Conservation (phyloP, 192 early-diverging fungal species). For the Backusella westeae region DNA sequence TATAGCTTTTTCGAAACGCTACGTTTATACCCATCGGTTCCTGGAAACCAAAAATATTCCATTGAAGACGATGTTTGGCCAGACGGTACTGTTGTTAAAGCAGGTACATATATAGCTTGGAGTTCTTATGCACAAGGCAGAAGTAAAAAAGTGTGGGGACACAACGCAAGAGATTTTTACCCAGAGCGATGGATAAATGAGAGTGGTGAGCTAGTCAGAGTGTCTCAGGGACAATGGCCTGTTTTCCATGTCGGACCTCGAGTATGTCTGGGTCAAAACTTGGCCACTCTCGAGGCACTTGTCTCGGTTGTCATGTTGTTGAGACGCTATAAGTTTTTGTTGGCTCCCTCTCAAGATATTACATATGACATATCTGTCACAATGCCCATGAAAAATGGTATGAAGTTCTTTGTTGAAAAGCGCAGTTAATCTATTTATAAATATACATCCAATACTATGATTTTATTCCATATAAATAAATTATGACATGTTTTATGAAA, state of each 20-base stretch:
- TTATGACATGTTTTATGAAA: too few species aligned
- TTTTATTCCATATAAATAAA: too few species aligned
- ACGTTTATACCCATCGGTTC: conserved; percentile 69
- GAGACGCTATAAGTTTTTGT: conserved; percentile 36
- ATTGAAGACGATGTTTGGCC: conserved; percentile 58
- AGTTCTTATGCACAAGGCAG: conserved; percentile 52
- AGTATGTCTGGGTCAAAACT: conserved; percentile 35
- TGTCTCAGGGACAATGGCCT: conserved; percentile 45
- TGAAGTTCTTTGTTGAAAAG: conserved; percentile 28
- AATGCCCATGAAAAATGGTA: conserved; percentile 33
- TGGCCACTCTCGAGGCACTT: conserved; percentile 44
- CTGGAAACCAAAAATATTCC: conserved; percentile 51
- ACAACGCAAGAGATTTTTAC: conserved; percentile 55
- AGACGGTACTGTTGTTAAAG: conserved; percentile 50
- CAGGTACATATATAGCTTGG: conserved; percentile 51
- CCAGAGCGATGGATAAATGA: conserved; percentile 65
- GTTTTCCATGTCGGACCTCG: conserved; percentile 60
- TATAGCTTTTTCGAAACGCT: conserved; percentile 50
- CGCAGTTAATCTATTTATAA: conserved; percentile 4
- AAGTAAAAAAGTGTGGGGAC: conserved; percentile 56
- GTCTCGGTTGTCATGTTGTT: conserved; percentile 36
- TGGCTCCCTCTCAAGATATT: conserved; percentile 31
- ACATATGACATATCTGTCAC: conserved; percentile 20
- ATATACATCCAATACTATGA: background rate
- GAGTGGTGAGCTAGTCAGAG: conserved; percentile 23